These are phyloP conservation scores for Lathyrus aphaca DNA, from an alignment of 306 rosid genomes.

Conservation along the genomic window DNA sequence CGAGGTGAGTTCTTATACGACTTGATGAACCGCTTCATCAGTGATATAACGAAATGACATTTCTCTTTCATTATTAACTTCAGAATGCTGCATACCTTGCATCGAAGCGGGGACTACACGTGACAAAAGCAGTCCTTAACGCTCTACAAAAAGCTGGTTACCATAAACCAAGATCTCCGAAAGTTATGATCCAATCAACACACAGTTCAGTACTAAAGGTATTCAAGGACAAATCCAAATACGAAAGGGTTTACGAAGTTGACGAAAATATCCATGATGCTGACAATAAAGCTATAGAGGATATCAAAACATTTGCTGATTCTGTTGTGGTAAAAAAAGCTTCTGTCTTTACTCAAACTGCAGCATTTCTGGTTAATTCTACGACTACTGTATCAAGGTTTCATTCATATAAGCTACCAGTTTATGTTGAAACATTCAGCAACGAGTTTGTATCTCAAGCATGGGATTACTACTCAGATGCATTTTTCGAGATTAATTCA, in stretches of 20 bases:
- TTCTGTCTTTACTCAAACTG: constrained; percentile 54
- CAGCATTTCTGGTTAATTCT: constrained; percentile 43
- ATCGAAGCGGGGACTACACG: constrained; percentile 44
- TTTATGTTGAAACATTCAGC: constrained; percentile 6
- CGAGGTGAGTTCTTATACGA: constrained; percentile 60
- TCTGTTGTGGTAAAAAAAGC: constrained; percentile 68
- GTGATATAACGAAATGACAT: neutral
- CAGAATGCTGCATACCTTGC: constrained; percentile 81
- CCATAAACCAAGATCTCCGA: constrained; percentile 44
- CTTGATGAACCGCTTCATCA: neutral
- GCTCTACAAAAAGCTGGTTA: constrained; percentile 65
- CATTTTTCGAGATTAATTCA: constrained; percentile 78
- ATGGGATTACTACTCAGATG: constrained; percentile 93
- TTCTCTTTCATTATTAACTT: neutral
- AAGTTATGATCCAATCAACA: constrained; percentile 9
- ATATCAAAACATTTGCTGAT: constrained; percentile 73
- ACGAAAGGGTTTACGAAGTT: constrained; percentile 71
- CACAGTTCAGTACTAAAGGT: constrained; percentile 37
- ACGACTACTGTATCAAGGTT: constrained; percentile 55
- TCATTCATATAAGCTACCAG: constrained; percentile 45
- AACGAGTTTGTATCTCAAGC: constrained; percentile 94
- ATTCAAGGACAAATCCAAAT: constrained; percentile 57
- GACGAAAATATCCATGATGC: constrained; percentile 52
- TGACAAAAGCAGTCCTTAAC: constrained; percentile 53
- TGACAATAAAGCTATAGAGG: constrained; percentile 43